Evolutionary conservation across 768 basidiomycete species (phyloP).

Genomic region (Vararia minispora): DNA sequence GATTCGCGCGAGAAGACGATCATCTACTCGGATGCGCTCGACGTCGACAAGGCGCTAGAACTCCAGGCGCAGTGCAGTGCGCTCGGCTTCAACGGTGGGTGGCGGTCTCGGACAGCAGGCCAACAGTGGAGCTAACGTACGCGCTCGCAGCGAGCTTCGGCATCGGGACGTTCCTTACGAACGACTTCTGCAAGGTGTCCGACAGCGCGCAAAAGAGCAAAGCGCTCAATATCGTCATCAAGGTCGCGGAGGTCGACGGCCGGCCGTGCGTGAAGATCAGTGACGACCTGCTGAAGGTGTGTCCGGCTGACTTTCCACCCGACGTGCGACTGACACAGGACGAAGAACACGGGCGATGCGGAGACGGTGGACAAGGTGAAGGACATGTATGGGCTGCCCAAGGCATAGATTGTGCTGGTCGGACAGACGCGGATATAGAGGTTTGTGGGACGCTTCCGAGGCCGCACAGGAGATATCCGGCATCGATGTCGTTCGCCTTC

Average conservation of each 20-base stretch:
- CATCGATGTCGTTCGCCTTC: too few species aligned
- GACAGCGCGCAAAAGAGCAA: conserved; percentile 52
- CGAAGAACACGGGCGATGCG: conserved; percentile 39
- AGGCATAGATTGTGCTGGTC: conserved; percentile 8
- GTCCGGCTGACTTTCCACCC: too few species aligned
- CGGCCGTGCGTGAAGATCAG: conserved; percentile 86
- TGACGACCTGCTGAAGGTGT: conserved; percentile 79
- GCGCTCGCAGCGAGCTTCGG: conserved; percentile 65
- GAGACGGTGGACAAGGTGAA: conserved; percentile 43
- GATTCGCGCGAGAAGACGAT: conserved; percentile 55
- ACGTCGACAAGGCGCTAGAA: conserved; percentile 55
- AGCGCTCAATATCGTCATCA: conserved; percentile 92
- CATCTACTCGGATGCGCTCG: conserved; percentile 78
- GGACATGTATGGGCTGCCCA: conserved; percentile 29
- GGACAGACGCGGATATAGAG: too few species aligned
- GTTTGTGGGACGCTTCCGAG: too few species aligned
- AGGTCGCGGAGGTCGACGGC: conserved; percentile 64
- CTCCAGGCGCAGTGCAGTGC: conserved; percentile 64
- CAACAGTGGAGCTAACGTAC: too few species aligned
- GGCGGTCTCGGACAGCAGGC: not conserved
- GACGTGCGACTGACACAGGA: too few species aligned
- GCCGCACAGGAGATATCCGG: too few species aligned
- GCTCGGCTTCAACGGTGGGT: conserved; percentile 56
- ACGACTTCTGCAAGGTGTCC: conserved; percentile 58
- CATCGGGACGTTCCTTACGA: conserved; percentile 87